Evolutionary conservation across 805 yeast species (phyloP).

Genomic region (Suhomyces canberraensis): DNA sequence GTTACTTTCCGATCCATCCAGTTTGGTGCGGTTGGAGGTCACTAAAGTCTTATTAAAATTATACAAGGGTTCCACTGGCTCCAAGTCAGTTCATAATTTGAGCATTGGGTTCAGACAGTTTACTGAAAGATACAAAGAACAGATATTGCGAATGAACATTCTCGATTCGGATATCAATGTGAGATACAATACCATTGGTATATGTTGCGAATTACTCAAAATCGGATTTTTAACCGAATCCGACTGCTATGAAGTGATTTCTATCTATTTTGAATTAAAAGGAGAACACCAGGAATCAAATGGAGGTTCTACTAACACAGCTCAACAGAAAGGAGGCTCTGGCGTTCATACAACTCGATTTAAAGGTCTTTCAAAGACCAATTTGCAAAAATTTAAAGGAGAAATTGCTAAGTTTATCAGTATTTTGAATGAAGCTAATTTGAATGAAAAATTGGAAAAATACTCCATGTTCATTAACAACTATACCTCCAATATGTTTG

Average conservation of each 20-base stretch:
- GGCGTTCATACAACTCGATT: no score
- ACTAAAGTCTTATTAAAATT: conserved; percentile 51
- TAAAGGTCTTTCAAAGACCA: conserved; percentile 14
- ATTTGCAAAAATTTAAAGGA: conserved; percentile 26
- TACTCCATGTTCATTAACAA: conserved; percentile 28
- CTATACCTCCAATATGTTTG: conserved; percentile 23
- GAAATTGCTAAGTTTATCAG: conserved; percentile 58
- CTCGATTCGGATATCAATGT: conserved; percentile 51
- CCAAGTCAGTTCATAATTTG: conserved; percentile 15
- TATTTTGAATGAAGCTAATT: conserved; percentile 38
- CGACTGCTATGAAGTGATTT: conserved; percentile 33
- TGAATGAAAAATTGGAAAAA: conserved; percentile 35
- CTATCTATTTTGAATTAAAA: conserved; percentile 22
- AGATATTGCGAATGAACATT: conserved; percentile 57
- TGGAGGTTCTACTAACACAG: conserved; percentile 14
- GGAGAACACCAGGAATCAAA: conserved; percentile 21
- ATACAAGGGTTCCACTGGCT: conserved; percentile 28
- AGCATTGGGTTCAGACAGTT: conserved; percentile 73
- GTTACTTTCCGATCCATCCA: conserved; percentile 71
- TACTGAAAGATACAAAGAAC: conserved; percentile 66
- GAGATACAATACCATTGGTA: conserved; percentile 45
- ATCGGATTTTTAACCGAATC: conserved; percentile 63
- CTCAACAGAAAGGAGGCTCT: no score
- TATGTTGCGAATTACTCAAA: conserved; percentile 54
- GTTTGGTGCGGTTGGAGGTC: conserved; percentile 62